phyloP scores from a whole-genome alignment of 2,329 filamentous ascomycete species.

The Colletotrichum plurivorum region DNA sequence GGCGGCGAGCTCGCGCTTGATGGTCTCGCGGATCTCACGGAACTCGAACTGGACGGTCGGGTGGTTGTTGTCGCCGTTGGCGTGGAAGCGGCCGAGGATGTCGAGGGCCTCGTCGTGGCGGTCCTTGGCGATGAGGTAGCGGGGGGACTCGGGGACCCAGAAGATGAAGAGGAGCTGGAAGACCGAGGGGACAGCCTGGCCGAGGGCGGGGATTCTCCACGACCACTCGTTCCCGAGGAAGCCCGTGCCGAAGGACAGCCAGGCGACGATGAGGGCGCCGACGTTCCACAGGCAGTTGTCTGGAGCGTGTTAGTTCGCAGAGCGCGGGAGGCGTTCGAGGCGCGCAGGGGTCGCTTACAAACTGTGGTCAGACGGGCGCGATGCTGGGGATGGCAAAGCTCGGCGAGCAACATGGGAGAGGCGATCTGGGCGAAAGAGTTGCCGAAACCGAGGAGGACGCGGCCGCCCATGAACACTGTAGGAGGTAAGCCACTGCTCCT shows the following conservation, averaged over 20 bases:
- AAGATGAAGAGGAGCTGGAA: slow-evolving; percentile 67
- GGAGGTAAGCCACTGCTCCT: background rate
- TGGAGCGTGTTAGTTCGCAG: background rate
- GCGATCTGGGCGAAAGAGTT: slow-evolving; percentile 67
- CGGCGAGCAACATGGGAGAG: slow-evolving; percentile 66
- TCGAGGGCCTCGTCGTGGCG: slow-evolving; percentile 51
- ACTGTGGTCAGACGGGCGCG: slow-evolving; percentile 66
- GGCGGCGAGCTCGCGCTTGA: slow-evolving; percentile 65
- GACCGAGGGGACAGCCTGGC: slow-evolving; percentile 63
- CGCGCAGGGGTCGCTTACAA: slow-evolving; percentile 47
- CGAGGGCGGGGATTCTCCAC: slow-evolving; percentile 64
- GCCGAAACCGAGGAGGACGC: slow-evolving; percentile 71
- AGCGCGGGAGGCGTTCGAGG: background rate
- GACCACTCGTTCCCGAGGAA: slow-evolving; percentile 63
- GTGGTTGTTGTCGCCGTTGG: slow-evolving; percentile 53
- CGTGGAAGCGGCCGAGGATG: slow-evolving; percentile 53
- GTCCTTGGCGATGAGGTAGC: slow-evolving; percentile 57
- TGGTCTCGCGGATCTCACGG: slow-evolving; percentile 71
- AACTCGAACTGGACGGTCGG: slow-evolving; percentile 71
- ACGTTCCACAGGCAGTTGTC: slow-evolving; percentile 69
- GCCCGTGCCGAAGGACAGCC: slow-evolving; percentile 65
- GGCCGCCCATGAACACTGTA: slow-evolving; percentile 61
- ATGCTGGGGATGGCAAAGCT: slow-evolving; percentile 66
- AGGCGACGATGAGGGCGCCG: slow-evolving; percentile 61
- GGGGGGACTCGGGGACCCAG: slow-evolving; percentile 61